Evolutionary conservation across 495 filamentous ascomycete species (phyloP).

Genomic region (Neurospora sp.): DNA sequence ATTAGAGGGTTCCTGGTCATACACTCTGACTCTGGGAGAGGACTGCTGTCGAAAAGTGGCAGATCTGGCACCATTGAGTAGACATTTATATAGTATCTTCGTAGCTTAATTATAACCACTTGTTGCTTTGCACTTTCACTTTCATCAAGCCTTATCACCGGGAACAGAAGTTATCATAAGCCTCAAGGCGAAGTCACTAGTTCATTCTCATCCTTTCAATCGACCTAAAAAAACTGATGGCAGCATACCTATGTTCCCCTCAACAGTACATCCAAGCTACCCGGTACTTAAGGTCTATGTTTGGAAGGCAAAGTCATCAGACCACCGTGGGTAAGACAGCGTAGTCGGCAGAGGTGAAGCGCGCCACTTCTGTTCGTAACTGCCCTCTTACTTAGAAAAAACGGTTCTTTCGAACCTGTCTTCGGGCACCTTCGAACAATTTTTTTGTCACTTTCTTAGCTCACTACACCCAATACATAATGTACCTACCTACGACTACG

Average conservation of each 20-base stretch:
- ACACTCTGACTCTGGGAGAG: background rate
- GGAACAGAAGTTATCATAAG: background rate
- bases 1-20: background rate
- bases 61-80: background rate
- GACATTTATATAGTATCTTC: background rate
- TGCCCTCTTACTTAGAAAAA: background rate
- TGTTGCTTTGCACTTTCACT: background rate
- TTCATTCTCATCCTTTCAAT: background rate
- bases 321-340: too few relatives aligned
- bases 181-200: background rate
- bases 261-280: background rate
- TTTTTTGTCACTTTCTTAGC: background rate
- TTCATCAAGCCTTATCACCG: background rate
- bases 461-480: background rate
- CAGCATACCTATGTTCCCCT: background rate
- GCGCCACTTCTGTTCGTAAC: background rate
- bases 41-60: background rate
- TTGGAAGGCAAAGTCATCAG: too few relatives aligned
- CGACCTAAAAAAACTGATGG: too few relatives aligned
- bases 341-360: too few relatives aligned
- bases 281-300: too few relatives aligned
- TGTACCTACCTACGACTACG: background rate
- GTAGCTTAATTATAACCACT: background rate
- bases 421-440: background rate
- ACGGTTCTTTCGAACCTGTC: background rate